Base-by-base conservation (phyloP, 768 basidiomycete species). In the Pleurotus salmoneostramineus region DNA sequence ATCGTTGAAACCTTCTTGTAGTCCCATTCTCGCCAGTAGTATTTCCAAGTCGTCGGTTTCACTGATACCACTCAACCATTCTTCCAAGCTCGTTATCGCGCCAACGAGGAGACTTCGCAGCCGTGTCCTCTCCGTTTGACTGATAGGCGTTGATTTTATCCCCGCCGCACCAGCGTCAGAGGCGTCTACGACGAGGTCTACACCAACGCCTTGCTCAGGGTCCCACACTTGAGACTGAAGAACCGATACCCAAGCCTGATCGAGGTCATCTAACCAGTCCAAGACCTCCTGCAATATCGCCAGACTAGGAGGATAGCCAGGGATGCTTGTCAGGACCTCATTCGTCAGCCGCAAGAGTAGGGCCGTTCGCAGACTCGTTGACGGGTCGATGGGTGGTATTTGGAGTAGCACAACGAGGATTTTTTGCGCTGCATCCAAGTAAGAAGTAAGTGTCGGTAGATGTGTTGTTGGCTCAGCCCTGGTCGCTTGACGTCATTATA, bases 371-470 rank as follows among this genome's bases (percentile, higher is more conserved):
- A 92, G 75, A 11, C 83, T 72, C 3, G 85, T 82, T 2, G 89
- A 91, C 0, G 88, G 85, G 59, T 84, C 83, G 12, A 88, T 68
- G 10, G 91, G 89, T 0, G 89, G 91, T 50, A 91, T 88, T 65
- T 85, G 89, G 15, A 91, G 73, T 43, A 90, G 77, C 48, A 93
- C 65, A 0, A 80, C 75, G 8, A 92, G 71, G 15, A 91, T 71
- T 48, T 71, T 72, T 17, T 80, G 83, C 33, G 79, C 75, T 3
- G 83, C 80, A 31, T 76, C 75, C 33, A 93, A 79, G 62, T 90
- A 93, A 5, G 76, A 65, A 0, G 75, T 58, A 14, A 92, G 74
- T 0, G 87, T 88, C 36, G 81, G 79, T 1, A 89, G 72, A 14
- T 71, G 75, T 0, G 84, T 79, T 11, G 76, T 77, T 4, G 72